Evolutionary conservation across 495 filamentous ascomycete genomes (phyloP).

Genomic region (Cryomyces minteri): DNA sequence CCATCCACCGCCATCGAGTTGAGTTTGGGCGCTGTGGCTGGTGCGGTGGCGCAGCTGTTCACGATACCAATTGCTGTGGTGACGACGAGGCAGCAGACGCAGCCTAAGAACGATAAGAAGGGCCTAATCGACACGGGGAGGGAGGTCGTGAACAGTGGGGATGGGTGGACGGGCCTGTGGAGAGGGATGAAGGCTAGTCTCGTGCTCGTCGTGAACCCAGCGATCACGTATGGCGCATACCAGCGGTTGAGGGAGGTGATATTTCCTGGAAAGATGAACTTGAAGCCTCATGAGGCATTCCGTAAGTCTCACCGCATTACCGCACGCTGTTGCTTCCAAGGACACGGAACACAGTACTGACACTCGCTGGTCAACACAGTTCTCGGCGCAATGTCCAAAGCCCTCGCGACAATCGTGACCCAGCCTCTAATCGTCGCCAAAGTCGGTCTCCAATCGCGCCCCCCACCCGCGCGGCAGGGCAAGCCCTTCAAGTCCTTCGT

Average conservation of each 20-base stretch:
- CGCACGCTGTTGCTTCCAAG: background rate
- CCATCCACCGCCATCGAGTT: constrained; percentile 80
- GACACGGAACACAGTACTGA: background rate
- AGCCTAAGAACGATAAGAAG: constrained; percentile 64
- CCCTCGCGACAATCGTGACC: constrained; percentile 77
- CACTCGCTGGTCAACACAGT: constrained; percentile 28
- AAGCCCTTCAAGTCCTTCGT: constrained; percentile 90
- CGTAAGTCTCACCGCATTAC: constrained; percentile 34
- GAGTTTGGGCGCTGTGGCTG: constrained; percentile 69
- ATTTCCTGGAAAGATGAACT: constrained; percentile 57
- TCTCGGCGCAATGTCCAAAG: constrained; percentile 84
- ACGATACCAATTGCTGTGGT: constrained; percentile 92
- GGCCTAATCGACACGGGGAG: constrained; percentile 73
- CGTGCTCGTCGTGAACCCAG: constrained; percentile 90
- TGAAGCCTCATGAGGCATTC: constrained; percentile 82
- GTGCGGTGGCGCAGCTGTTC: constrained; percentile 84
- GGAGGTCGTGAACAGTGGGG: constrained; percentile 79
- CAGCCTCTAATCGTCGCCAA: constrained; percentile 98
- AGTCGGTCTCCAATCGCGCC: constrained; percentile 85
- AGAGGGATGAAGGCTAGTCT: constrained; percentile 90
- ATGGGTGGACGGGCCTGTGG: constrained; percentile 83
- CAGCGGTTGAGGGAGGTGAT: constrained; percentile 67
- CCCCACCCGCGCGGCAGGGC: constrained; percentile 63
- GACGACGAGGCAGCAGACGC: constrained; percentile 91
- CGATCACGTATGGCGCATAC: constrained; percentile 96